Percentiles rank a stretch among this genome's conserved stretches.
phyloP scores from a whole-genome alignment of 192 early-diverging fungal species.

The Gorgonomyces haynaldii region DNA sequence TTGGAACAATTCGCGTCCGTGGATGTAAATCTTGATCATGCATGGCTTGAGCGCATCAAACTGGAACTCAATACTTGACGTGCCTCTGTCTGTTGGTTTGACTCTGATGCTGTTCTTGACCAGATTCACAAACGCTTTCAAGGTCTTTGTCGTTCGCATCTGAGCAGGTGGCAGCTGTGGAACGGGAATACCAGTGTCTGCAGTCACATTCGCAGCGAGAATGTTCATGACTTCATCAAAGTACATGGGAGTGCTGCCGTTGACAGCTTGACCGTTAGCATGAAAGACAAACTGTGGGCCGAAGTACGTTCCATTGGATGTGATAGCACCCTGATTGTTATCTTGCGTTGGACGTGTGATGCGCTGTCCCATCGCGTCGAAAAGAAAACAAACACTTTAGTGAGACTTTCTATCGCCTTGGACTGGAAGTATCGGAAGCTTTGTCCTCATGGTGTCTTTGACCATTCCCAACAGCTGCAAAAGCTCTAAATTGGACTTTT shows the following conservation, averaged over 20 bases:
- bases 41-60: not conserved
- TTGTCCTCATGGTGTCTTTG: no score
- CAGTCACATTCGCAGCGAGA: not conserved
- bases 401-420: no score
- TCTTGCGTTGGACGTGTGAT: not conserved
- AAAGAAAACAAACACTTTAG: no score
- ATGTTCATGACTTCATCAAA: slow-evolving; percentile 2
- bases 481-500: no score
- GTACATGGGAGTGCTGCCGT: not conserved
- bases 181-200: not conserved
- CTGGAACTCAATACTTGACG: not conserved
- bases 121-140: not conserved
- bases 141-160: not conserved
- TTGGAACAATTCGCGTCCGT: not conserved
- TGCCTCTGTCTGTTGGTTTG: not conserved
- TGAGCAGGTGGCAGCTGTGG: slow-evolving; percentile 1
- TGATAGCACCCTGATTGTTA: not conserved
- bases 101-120: not conserved
- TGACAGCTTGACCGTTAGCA: not conserved
- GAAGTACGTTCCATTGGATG: not conserved
- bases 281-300: slow-evolving; percentile 4
- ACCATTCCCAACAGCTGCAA: no score
- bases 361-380: no score
- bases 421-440: no score
- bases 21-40: not conserved